Conservation (phyloP, 2,329 filamentous ascomycete species). For the Sporothrix dimorphospora region DNA sequence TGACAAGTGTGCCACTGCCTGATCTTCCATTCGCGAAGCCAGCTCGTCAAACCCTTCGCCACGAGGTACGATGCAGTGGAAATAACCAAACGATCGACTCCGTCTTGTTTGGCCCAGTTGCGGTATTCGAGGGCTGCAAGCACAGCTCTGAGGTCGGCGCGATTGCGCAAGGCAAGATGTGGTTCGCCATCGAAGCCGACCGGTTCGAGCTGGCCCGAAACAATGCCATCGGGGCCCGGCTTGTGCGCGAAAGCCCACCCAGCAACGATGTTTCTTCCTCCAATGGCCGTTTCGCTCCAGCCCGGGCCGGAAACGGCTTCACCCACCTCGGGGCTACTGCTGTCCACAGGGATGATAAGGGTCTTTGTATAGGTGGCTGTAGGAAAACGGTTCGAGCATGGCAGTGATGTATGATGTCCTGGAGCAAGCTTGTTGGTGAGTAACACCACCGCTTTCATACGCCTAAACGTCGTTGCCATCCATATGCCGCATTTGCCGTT, state of each 20-base stretch:
- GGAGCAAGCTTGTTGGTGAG: neutral
- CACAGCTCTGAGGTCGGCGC: neutral
- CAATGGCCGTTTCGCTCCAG: neutral
- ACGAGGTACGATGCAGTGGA: neutral
- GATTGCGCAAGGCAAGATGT: neutral
- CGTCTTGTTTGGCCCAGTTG: neutral
- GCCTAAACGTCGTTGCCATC: neutral
- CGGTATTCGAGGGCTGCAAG: neutral
- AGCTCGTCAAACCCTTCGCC: constrained; percentile 1
- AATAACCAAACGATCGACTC: constrained; percentile 17
- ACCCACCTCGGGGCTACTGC: neutral
- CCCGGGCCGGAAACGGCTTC: neutral
- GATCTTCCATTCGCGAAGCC: constrained; percentile 9
- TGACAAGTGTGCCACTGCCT: constrained; percentile 2
- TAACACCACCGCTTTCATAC: neutral
- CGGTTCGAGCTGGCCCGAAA: neutral
- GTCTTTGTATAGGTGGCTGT: neutral
- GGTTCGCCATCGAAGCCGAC: neutral
- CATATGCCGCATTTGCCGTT: constrained; percentile 3
- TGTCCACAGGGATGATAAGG: neutral
- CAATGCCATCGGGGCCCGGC: neutral
- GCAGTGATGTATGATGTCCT: neutral
- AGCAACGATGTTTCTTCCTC: neutral
- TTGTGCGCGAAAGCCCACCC: constrained; percentile 21
- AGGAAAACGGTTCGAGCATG: neutral